Conservation (phyloP, 2,329 filamentous ascomycete species). For the Scytalidium sp. region DNA sequence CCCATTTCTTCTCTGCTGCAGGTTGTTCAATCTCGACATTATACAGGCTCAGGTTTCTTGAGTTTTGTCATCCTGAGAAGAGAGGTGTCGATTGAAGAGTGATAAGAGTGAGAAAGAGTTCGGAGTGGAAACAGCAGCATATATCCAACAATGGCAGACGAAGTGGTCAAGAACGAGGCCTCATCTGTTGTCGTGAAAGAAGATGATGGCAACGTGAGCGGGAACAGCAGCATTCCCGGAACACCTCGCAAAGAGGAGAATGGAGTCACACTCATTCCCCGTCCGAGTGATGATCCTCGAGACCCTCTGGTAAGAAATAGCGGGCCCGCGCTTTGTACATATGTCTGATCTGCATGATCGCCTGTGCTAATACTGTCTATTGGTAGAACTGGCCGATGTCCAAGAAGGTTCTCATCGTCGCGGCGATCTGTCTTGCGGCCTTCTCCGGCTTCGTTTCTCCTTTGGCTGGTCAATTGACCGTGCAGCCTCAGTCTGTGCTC, state of each 20-base stretch:
- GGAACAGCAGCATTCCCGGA: neutral
- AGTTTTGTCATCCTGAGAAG: too few species aligned
- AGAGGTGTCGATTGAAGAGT: too few species aligned
- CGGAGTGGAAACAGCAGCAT: neutral
- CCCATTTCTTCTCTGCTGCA: neutral
- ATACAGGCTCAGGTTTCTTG: neutral
- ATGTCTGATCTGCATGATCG: neutral
- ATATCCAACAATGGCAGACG: neutral
- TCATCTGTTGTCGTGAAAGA: neutral
- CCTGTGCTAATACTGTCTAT: slow-evolving; percentile 2
- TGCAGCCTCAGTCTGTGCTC: slow-evolving; percentile 30
- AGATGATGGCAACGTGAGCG: neutral
- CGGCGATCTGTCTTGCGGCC: slow-evolving; percentile 31
- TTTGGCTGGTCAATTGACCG: slow-evolving; percentile 32
- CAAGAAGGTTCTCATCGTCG: slow-evolving; percentile 30
- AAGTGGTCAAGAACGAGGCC: neutral
- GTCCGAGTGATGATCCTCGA: slow-evolving; percentile 28
- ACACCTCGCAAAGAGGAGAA: neutral
- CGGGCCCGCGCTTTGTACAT: neutral
- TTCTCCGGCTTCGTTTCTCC: slow-evolving; percentile 33
- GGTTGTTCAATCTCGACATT: neutral
- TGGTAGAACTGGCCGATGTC: slow-evolving; percentile 30
- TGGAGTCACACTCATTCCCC: slow-evolving; percentile 35
- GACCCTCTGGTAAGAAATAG: slow-evolving; percentile 32
- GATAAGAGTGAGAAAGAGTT: neutral